A percentile compares a stretch with the other conserved stretches of the same genome.
These are phyloP conservation scores for Chromosphaera perkinsii DNA, from an alignment of 208 protist genomes.

Conservation along the genomic window DNA sequence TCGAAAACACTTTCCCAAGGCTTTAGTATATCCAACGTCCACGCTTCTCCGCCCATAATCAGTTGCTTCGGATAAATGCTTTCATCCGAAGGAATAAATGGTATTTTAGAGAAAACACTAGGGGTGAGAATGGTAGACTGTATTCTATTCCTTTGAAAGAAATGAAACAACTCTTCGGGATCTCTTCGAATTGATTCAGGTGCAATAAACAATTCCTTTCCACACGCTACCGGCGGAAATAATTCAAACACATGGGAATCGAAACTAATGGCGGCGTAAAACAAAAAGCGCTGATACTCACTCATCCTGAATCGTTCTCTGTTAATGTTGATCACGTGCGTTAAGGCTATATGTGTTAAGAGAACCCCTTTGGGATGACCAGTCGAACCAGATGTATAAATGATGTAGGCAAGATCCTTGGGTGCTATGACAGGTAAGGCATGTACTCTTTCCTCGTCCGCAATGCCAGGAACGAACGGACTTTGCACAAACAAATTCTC, in stretches of 20 bases:
- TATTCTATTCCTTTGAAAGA: no score
- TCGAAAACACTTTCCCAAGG: neutral
- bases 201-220: slow-evolving; percentile 7
- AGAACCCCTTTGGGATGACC: slow-evolving; percentile 31
- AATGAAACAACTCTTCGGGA: no score
- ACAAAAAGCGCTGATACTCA: neutral
- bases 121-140: neutral
- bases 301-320: neutral
- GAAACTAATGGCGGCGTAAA: slow-evolving; percentile 15
- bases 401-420: slow-evolving; percentile 16
- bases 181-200: no score
- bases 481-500: neutral
- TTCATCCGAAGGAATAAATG: slow-evolving; percentile 2
- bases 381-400: slow-evolving; percentile 33
- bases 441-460: neutral
- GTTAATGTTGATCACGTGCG: slow-evolving; percentile 3
- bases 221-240: slow-evolving; percentile 7
- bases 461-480: neutral
- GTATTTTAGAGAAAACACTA: neutral
- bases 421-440: neutral
- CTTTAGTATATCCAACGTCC: neutral
- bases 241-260: slow-evolving; percentile 17
- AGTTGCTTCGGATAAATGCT: neutral
- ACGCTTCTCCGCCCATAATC: slow-evolving; percentile 22
- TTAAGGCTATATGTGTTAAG: slow-evolving; percentile 16